These are phyloP conservation scores for Fusarium armeniacum DNA, from an alignment of 2,329 filamentous ascomycete species.

Conservation along the genomic window DNA sequence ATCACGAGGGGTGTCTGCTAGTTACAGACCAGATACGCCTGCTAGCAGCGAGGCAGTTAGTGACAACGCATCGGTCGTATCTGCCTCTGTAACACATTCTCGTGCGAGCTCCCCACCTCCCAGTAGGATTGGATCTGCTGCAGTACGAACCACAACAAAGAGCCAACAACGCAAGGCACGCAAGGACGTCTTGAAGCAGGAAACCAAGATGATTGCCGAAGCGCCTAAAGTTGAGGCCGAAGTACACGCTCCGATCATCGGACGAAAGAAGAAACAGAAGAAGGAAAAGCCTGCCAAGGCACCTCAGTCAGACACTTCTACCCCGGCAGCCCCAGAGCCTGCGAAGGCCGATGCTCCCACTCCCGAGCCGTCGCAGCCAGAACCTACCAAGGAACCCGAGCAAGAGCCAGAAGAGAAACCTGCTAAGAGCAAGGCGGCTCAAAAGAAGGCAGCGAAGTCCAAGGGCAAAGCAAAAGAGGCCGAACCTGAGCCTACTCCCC, in stretches of 20 bases:
- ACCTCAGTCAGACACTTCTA: conserved; percentile 20
- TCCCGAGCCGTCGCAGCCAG: conserved; percentile 17
- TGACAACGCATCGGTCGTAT: conserved; percentile 82
- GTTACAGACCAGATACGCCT: conserved; percentile 77
- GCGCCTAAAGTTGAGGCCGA: conserved; percentile 65
- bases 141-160: conserved; percentile 79
- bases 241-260: conserved; percentile 78
- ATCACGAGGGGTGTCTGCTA: conserved; percentile 52
- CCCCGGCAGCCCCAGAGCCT: conserved; percentile 23
- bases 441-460: conserved; percentile 52
- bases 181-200: conserved; percentile 75
- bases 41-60: conserved; percentile 77
- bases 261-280: conserved; percentile 88
- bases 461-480: conserved; percentile 51
- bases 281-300: conserved; percentile 70
- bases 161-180: conserved; percentile 83
- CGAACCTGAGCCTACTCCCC: conserved; percentile 36
- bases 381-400: conserved; percentile 25
- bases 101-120: conserved; percentile 80
- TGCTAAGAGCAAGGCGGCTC: conserved; percentile 49
- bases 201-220: conserved; percentile 68
- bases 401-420: conserved; percentile 41
- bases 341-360: conserved; percentile 28
- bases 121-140: conserved; percentile 74
- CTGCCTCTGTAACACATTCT: conserved; percentile 75